phyloP scores from a whole-genome alignment of 1,284 basidiomycete species.

The Coniferiporia sulphurascens region DNA sequence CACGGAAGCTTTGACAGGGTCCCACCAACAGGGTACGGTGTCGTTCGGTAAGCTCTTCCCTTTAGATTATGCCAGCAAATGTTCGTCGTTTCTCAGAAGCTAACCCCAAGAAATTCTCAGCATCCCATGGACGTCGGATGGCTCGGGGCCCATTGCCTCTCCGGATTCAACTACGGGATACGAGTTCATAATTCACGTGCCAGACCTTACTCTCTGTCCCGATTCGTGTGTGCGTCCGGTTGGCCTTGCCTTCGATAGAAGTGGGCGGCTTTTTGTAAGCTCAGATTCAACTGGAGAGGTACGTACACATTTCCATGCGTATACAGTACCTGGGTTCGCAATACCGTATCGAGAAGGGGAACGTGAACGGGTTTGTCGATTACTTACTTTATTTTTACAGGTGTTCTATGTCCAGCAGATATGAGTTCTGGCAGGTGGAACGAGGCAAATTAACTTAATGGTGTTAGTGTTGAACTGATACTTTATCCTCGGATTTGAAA shows the following conservation, averaged over 20 bases:
- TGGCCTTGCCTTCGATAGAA: slow-evolving; percentile 32
- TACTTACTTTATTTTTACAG: neutral
- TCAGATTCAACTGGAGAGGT: slow-evolving; percentile 39
- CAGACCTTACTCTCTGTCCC: slow-evolving; percentile 32
- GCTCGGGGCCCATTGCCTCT: neutral
- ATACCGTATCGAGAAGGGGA: neutral
- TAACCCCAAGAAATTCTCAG: neutral
- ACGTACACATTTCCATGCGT: no score
- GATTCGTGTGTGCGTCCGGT: slow-evolving; percentile 36
- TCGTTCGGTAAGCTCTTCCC: slow-evolving; percentile 31
- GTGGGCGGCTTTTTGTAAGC: slow-evolving; percentile 32
- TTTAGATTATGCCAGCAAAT: no score
- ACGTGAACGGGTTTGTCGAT: neutral
- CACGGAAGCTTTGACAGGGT: slow-evolving; percentile 27
- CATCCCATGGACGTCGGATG: neutral
- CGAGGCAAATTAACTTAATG: no score
- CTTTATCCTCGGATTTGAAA: no score
- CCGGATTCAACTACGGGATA: slow-evolving; percentile 22
- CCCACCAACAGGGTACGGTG: slow-evolving; percentile 37
- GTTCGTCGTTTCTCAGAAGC: no score
- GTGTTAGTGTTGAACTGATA: no score
- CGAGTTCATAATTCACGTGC: slow-evolving; percentile 33
- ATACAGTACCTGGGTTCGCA: neutral
- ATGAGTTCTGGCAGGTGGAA: neutral
- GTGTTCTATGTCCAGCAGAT: neutral